Percentiles rank a stretch among this genome's conserved stretches.
Conservation (phyloP, 805 yeast species). For the Zygosaccharomyces lentus region DNA sequence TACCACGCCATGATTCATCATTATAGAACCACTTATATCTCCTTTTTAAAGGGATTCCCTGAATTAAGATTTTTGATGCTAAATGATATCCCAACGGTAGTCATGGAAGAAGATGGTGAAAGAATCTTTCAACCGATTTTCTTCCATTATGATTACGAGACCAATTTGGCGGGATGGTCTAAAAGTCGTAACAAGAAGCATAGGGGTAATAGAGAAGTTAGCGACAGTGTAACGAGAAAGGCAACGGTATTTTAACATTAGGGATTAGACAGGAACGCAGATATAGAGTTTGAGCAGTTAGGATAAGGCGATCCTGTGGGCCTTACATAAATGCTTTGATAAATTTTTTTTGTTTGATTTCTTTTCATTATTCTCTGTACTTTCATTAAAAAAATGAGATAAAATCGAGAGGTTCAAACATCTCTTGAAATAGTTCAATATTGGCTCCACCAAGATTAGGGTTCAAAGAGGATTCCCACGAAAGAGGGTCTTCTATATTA, state of each 20-base stretch:
- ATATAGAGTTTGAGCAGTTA: background rate
- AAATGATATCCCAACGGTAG: conserved; percentile 38
- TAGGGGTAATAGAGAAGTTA: conserved; percentile 12
- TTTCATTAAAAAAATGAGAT: conserved; percentile 21
- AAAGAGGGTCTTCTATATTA: background rate
- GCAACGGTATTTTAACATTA: conserved; percentile 17
- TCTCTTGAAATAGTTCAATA: conserved; percentile 22
- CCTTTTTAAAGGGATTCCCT: conserved; percentile 35
- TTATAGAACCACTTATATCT: conserved; percentile 33
- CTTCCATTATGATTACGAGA: conserved; percentile 31
- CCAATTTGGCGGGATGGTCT: conserved; percentile 35
- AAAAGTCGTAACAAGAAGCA: conserved; percentile 11
- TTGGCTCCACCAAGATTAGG: conserved; percentile 14
- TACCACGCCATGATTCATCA: conserved; percentile 40
- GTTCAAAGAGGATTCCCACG: background rate
- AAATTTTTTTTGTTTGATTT: background rate
- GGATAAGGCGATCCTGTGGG: background rate
- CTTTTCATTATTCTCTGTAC: background rate
- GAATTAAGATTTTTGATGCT: conserved; percentile 37
- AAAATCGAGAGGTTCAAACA: conserved; percentile 31
- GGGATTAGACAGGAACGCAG: background rate
- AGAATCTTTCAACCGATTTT: conserved; percentile 37
- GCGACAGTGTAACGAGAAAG: conserved; percentile 21
- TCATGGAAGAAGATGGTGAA: conserved; percentile 27
- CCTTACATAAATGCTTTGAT: background rate